These are phyloP conservation scores for Globisporangium iwayamae DNA, from an alignment of 352 stramenopile species.

Conservation along the genomic window DNA sequence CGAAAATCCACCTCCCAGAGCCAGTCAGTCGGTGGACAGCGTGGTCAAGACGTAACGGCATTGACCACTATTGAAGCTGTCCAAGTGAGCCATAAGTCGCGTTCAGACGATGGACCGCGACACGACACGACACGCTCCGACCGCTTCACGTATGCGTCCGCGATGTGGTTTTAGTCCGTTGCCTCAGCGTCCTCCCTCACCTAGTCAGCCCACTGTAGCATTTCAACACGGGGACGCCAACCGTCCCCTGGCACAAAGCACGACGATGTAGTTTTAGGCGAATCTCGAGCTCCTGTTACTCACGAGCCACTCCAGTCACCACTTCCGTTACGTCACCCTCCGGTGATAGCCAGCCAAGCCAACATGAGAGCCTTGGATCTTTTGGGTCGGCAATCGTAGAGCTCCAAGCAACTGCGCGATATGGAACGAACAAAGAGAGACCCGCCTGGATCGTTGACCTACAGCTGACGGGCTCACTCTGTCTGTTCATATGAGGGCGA, in stretches of 20 bases:
- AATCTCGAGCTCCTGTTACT: neutral
- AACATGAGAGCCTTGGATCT: neutral
- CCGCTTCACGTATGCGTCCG: neutral
- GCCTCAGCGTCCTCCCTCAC: neutral
- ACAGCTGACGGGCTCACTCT: neutral
- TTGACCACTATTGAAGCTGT: neutral
- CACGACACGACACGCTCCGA: neutral
- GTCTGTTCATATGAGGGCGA: neutral
- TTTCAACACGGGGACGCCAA: no score
- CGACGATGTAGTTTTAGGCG: neutral
- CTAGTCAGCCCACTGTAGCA: neutral
- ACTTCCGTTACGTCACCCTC: slow-evolving; percentile 5
- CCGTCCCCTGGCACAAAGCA: neutral
- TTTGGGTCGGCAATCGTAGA: neutral
- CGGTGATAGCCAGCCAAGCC: neutral
- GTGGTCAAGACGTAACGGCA: neutral
- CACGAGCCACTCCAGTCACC: slow-evolving; percentile 7
- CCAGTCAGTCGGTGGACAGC: neutral
- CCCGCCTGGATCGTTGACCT: neutral
- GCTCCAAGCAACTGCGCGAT: neutral
- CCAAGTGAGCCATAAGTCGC: neutral
- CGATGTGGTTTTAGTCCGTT: neutral
- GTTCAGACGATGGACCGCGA: neutral
- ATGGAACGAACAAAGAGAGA: neutral
- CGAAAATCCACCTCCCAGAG: neutral